Evolutionary conservation across 2,329 filamentous ascomycete species (phyloP).

Genomic region (Aschersonia sp.): DNA sequence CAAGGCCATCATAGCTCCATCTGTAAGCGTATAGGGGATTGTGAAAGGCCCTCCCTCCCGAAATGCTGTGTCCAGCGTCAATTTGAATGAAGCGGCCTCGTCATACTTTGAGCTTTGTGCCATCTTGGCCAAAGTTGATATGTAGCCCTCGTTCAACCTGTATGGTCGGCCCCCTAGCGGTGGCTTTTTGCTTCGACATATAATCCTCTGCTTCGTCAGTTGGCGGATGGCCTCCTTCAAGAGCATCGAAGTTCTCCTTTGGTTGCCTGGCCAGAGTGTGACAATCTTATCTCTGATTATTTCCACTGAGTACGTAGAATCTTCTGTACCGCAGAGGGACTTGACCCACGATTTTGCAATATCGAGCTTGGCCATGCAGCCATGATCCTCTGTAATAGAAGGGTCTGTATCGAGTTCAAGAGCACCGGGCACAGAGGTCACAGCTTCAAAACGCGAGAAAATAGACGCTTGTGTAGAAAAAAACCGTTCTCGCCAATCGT

Average conservation of each 20-base stretch:
- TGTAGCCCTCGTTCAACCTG: constrained; percentile 44
- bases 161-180: constrained; percentile 46
- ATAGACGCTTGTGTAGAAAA: constrained; percentile 38
- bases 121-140: constrained; percentile 39
- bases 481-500: constrained; percentile 42
- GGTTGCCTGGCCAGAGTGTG: constrained; percentile 27
- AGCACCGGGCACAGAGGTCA: constrained; percentile 31
- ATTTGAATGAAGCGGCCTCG: constrained; percentile 46
- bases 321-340: constrained; percentile 39
- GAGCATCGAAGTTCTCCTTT: constrained; percentile 24
- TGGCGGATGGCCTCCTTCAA: constrained; percentile 33
- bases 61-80: constrained; percentile 42
- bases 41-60: constrained; percentile 22
- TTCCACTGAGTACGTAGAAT: constrained; percentile 31
- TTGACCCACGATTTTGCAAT: constrained; percentile 45
- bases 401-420: constrained; percentile 10
- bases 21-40: constrained; percentile 42
- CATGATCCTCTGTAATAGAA: not conserved
- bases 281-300: constrained; percentile 36
- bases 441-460: constrained; percentile 41
- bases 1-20: constrained; percentile 53
- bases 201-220: constrained; percentile 36
- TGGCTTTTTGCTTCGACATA: constrained; percentile 44
- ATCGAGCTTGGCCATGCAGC: constrained; percentile 14
- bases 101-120: constrained; percentile 39